A percentile compares a stretch with the other conserved stretches of the same genome.
phyloP scores from a whole-genome alignment of 73 alveolate species.

The Paramecium pentaurelia region DNA sequence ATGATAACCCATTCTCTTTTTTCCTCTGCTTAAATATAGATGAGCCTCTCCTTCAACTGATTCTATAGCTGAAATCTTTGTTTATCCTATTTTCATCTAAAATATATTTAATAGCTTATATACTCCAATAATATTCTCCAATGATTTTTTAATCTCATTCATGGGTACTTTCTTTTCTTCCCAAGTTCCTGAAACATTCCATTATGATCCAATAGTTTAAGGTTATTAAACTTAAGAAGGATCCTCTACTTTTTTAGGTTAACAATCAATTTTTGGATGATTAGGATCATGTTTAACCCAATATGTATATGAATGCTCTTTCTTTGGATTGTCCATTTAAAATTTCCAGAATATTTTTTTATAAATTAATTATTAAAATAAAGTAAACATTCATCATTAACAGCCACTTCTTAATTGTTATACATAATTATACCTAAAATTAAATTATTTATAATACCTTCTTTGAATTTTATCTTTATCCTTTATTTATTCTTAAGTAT shows the following conservation, averaged over 20 bases:
- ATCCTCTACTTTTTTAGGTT: slow-evolving; percentile 48
- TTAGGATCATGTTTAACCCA: slow-evolving; percentile 50
- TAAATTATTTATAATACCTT: background rate
- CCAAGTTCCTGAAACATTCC: slow-evolving; percentile 53
- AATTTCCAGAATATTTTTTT: background rate
- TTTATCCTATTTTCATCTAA: slow-evolving; percentile 1
- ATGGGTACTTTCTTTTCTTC: background rate
- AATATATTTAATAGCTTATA: background rate
- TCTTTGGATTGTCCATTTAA: slow-evolving; percentile 24
- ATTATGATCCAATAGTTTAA: background rate
- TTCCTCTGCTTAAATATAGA: background rate
- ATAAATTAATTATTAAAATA: background rate
- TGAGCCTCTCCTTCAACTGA: slow-evolving; percentile 35
- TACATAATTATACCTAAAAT: background rate
- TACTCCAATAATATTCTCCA: background rate
- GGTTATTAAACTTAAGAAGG: slow-evolving; percentile 12
- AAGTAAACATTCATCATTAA: background rate
- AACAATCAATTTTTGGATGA: slow-evolving; percentile 46
- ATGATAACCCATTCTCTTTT: slow-evolving; percentile 45
- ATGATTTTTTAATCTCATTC: background rate
- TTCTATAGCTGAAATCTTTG: slow-evolving; percentile 19
- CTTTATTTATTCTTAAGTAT: background rate
- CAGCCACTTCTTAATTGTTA: background rate
- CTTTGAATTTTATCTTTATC: background rate
- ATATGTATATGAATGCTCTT: slow-evolving; percentile 44